Evolutionary conservation across 1,139 yeast species (phyloP), one percentile per base, ranked within the genome.

Genomic region (Pichia sp.): DNA sequence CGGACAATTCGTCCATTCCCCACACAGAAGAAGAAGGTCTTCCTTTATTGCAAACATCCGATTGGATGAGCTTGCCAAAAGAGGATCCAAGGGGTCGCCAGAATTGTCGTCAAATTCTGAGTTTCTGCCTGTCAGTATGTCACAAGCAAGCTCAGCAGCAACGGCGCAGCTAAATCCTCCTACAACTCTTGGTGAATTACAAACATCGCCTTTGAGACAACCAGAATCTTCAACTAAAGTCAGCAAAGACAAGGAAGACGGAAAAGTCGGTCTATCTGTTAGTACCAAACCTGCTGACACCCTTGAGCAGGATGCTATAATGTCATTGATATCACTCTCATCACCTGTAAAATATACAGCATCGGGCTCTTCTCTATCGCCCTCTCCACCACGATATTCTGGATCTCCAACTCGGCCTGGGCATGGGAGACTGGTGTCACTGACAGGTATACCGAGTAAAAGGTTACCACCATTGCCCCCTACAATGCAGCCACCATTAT

Each of bases 261-360:
- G 6, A 48, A 29, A 46, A 29, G 6, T 24, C 10, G 36, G 36
- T 6, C 14, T 48, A 12, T 29, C 49, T 6, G 16, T 50, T 7
- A 45, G 36, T 8, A 41, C 30, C 7, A n/a, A 48, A 34, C 14
- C 52, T 9, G 38, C 49, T 5, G 63, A 62, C 27, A 52, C 59
- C 45, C 57, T 61, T 45, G 73, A 70, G 52, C 68, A 68, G 49
- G 72, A 69, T 46, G 73, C 73, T 12, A 63, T 69, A n/a, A 60
- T 69, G 59, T 68, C 73, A 12, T 58, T 70, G 34, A 69, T 70
- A 54, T 66, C 71, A 24, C 56, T 70, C 16, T 67, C 73, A 0
- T 69, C 73, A 1, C 73, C 73, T 6, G 63, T 63, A 10, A 69
- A 68, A 54, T 63, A 64, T 55, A 47, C 55, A 16, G 59, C 55